Evolutionary conservation across 2,329 filamentous ascomycete genomes (phyloP), one percentile per base, ranked within the genome.

Genomic region (Phialophora macrospora): DNA sequence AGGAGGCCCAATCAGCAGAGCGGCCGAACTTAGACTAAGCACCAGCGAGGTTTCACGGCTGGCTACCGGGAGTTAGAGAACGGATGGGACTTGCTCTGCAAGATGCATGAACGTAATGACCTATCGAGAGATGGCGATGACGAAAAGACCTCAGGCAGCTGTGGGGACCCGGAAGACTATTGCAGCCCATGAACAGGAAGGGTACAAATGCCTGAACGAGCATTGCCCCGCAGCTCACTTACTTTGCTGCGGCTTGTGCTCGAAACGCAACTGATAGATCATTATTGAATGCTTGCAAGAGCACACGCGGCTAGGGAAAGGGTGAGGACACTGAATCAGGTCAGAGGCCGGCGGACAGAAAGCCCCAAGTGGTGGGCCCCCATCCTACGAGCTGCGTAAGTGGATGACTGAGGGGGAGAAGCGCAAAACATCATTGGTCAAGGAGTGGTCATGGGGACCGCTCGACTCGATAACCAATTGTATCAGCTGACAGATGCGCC

Each of bases 401-500:
- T 57, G 51, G 59, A 32, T 59, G 63, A 55, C 46, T 28, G n/a
- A 26, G 26, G 48, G 26, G 38, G 46, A 51, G n/a, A 22, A 28
- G 38, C 48, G 28, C 61, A 46, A 55, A 26, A 2, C 20, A 51
- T 17, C 22, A 51, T 51, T 62, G 52, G 52, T 20, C 52, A 41
- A 11, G 38, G 20, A 28, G n/a, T 52, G 63, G 63, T 65, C 63
- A 65, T 65, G 63, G 44, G 63, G 34, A 48, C 55, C 20, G n/a
- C 26, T 62, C 48, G 28, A 55, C 32, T 4, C 34, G 46, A 17
- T 58, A 56, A 44, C 65, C 65, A 67, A 67, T 67, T 55, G 62
- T 24, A 62, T 67, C 65, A 65, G 65, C 65, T 67, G 62, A 65
- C 62, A 57, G 57, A 49, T 54, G 58, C n/a, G 22, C 41, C 20